Conservation (phyloP, 2,329 filamentous ascomycete species). For the Diaporthe longicolla region DNA sequence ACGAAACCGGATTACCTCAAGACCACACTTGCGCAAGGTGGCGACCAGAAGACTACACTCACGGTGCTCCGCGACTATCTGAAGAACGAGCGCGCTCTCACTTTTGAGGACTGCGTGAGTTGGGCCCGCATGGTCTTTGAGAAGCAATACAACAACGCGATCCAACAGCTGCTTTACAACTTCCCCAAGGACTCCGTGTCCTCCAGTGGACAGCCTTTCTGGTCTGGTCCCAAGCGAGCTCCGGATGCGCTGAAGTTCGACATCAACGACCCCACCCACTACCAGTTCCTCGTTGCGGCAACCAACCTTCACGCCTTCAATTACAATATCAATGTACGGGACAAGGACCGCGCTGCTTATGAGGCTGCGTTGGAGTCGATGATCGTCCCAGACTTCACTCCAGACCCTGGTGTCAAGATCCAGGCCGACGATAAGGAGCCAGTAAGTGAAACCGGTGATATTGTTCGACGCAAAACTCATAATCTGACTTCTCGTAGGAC, state of each 20-base stretch:
- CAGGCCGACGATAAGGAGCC: slow-evolving; percentile 96
- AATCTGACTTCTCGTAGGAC: slow-evolving; percentile 64
- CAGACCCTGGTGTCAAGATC: slow-evolving; percentile 93
- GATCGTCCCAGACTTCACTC: slow-evolving; percentile 95
- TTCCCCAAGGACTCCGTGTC: slow-evolving; percentile 96
- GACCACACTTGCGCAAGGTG: slow-evolving; percentile 88
- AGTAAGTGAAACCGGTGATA: slow-evolving; percentile 58
- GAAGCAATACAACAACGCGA: slow-evolving; percentile 96
- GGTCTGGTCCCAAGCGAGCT: slow-evolving; percentile 98
- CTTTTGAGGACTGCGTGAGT: slow-evolving; percentile 95
- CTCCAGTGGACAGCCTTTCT: slow-evolving; percentile 91
- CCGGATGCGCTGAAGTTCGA: slow-evolving; percentile 94
- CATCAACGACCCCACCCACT: slow-evolving; percentile 85
- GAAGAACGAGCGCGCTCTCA: slow-evolving; percentile 90
- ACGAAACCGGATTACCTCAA: slow-evolving; percentile 92
- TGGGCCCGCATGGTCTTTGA: slow-evolving; percentile 97
- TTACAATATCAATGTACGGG: slow-evolving; percentile 93
- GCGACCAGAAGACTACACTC: slow-evolving; percentile 93
- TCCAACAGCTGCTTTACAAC: slow-evolving; percentile 95
- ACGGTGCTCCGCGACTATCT: slow-evolving; percentile 92
- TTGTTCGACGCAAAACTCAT: neutral
- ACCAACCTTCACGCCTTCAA: slow-evolving; percentile 98
- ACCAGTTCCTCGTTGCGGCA: slow-evolving; percentile 87
- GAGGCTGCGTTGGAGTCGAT: slow-evolving; percentile 87
- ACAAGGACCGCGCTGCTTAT: slow-evolving; percentile 79